phyloP scores from a whole-genome alignment of 352 stramenopile species.

The Pythium monospermum region DNA sequence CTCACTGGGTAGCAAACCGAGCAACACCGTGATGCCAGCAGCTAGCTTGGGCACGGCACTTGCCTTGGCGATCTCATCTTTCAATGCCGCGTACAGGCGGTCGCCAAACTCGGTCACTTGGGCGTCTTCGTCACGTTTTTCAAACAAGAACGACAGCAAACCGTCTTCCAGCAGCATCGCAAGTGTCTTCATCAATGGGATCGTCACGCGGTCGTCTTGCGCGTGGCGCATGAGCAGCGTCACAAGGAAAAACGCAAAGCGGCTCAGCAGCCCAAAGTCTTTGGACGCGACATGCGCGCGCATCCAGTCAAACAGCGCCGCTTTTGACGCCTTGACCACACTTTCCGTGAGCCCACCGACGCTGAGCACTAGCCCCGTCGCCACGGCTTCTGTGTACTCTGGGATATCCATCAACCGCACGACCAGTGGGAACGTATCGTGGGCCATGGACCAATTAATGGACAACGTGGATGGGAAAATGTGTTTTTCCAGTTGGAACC shows the following conservation, averaged over 20 bases:
- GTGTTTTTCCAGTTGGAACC: slow-evolving; percentile 57
- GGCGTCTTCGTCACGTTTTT: slow-evolving; percentile 27
- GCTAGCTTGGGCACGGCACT: slow-evolving; percentile 60
- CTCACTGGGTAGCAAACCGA: slow-evolving; percentile 68
- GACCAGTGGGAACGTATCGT: slow-evolving; percentile 90
- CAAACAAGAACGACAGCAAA: slow-evolving; percentile 54
- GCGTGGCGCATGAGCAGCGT: slow-evolving; percentile 51
- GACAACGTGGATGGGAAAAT: slow-evolving; percentile 50
- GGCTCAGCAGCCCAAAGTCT: slow-evolving; percentile 58
- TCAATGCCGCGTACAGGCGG: slow-evolving; percentile 52
- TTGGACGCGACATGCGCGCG: slow-evolving; percentile 40
- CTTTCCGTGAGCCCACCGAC: slow-evolving; percentile 95
- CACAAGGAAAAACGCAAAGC: slow-evolving; percentile 68
- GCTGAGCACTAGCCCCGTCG: slow-evolving; percentile 91
- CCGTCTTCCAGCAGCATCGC: slow-evolving; percentile 65
- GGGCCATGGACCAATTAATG: slow-evolving; percentile 78
- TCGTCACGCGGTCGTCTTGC: slow-evolving; percentile 74
- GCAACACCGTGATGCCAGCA: slow-evolving; percentile 61
- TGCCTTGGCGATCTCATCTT: slow-evolving; percentile 62
- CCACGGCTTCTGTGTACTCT: slow-evolving; percentile 77
- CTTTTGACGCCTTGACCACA: slow-evolving; percentile 82
- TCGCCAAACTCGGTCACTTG: slow-evolving; percentile 47
- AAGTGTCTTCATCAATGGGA: slow-evolving; percentile 87
- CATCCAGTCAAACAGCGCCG: slow-evolving; percentile 58
- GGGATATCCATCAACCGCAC: slow-evolving; percentile 83